Conservation (phyloP, 495 filamentous ascomycete species). For the Trichodelitschia bisporula region DNA sequence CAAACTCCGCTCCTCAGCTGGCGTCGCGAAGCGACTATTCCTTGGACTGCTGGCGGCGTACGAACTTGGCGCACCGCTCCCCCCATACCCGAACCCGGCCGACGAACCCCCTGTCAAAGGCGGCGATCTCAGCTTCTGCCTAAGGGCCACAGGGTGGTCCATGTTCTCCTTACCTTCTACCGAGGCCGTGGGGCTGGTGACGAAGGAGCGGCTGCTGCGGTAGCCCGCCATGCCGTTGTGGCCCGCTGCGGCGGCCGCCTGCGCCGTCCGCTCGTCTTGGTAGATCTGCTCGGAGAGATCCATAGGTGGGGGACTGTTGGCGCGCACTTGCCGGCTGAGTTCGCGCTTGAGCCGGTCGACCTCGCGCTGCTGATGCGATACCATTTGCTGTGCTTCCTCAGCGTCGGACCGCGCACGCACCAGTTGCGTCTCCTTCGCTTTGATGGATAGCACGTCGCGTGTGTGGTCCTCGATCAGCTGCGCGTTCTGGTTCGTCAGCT, state of each 20-base stretch:
- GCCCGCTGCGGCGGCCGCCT: slow-evolving; percentile 7
- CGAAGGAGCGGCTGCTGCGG: slow-evolving; percentile 11
- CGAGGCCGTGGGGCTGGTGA: slow-evolving; percentile 2
- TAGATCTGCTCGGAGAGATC: slow-evolving; percentile 7
- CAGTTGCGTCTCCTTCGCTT: slow-evolving; percentile 94
- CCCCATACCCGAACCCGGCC: slow-evolving; percentile 19
- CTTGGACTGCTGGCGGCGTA: no score
- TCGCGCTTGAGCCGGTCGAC: slow-evolving; percentile 85
- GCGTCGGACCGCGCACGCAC: slow-evolving; percentile 76
- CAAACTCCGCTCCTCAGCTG: background rate
- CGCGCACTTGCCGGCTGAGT: slow-evolving; percentile 21
- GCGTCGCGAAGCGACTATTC: slow-evolving; percentile 16
- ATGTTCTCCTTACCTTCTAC: slow-evolving; percentile 23
- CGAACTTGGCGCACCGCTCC: no score
- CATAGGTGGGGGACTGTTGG: slow-evolving; percentile 14
- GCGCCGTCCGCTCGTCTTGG: background rate
- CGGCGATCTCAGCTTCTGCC: slow-evolving; percentile 18
- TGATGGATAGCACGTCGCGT: slow-evolving; percentile 79
- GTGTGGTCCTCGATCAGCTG: slow-evolving; percentile 96
- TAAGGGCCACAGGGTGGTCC: slow-evolving; percentile 16
- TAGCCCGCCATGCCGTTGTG: slow-evolving; percentile 20
- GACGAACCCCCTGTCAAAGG: slow-evolving; percentile 7
- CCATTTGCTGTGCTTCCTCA: slow-evolving; percentile 63
- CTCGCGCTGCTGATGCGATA: slow-evolving; percentile 63
- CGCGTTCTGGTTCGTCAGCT: slow-evolving; percentile 85